These are phyloP conservation scores for Capronia epimyces DNA, from an alignment of 2,329 filamentous ascomycete genomes.

Conservation along the genomic window DNA sequence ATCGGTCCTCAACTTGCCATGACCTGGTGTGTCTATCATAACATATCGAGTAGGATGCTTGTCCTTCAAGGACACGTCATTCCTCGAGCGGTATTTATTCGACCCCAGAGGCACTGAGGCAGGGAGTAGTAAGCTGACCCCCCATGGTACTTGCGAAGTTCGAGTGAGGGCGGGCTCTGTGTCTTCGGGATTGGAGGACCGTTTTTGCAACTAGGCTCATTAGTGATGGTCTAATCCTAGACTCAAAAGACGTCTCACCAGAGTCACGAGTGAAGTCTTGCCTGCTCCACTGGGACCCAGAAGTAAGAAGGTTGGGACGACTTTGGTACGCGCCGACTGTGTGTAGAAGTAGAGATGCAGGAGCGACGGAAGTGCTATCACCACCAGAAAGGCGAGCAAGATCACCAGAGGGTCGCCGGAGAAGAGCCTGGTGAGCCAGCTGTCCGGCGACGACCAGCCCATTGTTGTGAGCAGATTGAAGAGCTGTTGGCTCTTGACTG, in stretches of 20 bases:
- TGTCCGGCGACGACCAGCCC: conserved; percentile 37
- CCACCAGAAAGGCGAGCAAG: conserved; percentile 62
- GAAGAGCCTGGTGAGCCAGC: conserved; percentile 40
- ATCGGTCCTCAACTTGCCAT: conserved; percentile 80
- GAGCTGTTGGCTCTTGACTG: background rate
- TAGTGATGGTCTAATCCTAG: conserved; percentile 43
- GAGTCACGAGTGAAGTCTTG: conserved; percentile 81
- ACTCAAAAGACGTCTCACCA: conserved; percentile 47
- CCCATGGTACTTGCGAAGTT: conserved; percentile 57
- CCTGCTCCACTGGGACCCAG: conserved; percentile 75
- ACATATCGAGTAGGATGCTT: conserved; percentile 37
- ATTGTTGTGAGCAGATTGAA: conserved; percentile 18
- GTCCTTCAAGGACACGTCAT: conserved; percentile 61
- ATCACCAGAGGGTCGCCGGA: conserved; percentile 47
- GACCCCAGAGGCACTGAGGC: conserved; percentile 49
- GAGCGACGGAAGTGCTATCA: conserved; percentile 67
- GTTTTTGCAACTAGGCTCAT: conserved; percentile 38
- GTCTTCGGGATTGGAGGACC: conserved; percentile 46
- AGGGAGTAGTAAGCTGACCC: conserved; percentile 53
- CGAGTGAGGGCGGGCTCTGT: conserved; percentile 58
- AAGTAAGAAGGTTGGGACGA: conserved; percentile 71
- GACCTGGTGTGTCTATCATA: conserved; percentile 74
- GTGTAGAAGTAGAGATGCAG: conserved; percentile 71
- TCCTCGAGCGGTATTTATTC: conserved; percentile 59
- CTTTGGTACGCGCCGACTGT: conserved; percentile 56